phyloP scores from a whole-genome alignment of 306 rosid genomes.

The Inga oerstediana region DNA sequence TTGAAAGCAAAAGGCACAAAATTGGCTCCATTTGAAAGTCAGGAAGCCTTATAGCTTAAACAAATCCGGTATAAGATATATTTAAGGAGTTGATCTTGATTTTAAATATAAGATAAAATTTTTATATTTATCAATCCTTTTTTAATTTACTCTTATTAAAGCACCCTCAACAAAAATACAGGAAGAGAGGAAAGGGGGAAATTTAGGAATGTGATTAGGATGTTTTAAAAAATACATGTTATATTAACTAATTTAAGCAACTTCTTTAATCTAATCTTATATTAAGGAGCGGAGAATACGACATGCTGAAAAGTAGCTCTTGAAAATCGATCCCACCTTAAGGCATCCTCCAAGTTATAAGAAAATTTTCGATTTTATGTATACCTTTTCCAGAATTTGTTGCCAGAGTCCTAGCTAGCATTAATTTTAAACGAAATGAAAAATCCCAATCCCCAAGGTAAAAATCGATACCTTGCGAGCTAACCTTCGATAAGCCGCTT shows the following conservation, averaged over 20 bases:
- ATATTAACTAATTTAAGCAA: no score
- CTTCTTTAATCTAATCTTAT: no score
- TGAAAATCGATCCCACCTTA: not conserved
- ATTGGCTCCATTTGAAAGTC: not conserved
- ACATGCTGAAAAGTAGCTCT: not conserved
- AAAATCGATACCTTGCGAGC: conserved; percentile 88
- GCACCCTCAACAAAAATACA: no score
- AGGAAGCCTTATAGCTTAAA: not conserved
- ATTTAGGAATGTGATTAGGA: no score
- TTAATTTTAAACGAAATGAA: not conserved
- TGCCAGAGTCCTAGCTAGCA: not conserved
- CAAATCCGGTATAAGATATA: not conserved
- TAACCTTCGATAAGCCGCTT: conserved; percentile 89
- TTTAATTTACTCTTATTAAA: no score
- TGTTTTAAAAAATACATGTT: no score
- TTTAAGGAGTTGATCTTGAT: no score
- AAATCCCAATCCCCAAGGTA: not conserved
- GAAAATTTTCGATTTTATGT: not conserved
- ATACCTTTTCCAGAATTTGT: not conserved
- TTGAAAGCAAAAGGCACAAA: not conserved
- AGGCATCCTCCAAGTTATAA: not conserved
- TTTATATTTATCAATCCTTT: no score
- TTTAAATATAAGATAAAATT: no score
- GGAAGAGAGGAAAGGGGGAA: no score
- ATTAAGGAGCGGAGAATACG: no score